Percentiles rank a stretch among this genome's conserved stretches.
Conservation (phyloP, 2,329 filamentous ascomycete genomes). For the Botrytis byssoidea region DNA sequence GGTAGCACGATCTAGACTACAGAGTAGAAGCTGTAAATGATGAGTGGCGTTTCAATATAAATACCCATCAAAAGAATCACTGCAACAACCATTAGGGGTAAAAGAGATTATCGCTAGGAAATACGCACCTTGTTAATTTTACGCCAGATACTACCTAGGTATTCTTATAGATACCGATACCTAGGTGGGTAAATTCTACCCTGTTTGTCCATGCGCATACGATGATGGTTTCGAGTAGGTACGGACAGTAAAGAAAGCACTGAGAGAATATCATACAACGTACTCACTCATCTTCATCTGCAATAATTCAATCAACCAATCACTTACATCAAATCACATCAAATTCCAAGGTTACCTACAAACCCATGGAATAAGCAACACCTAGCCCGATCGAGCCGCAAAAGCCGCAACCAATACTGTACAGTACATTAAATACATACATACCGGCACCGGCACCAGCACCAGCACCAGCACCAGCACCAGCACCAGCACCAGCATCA, state of each 20-base stretch:
- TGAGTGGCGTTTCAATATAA: constrained; percentile 6
- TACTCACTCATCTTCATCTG: neutral
- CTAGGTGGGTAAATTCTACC: neutral
- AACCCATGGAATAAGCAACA: neutral
- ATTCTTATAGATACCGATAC: neutral
- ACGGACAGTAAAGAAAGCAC: neutral
- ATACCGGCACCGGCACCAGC: neutral
- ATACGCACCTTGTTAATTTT: neutral
- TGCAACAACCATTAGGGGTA: neutral
- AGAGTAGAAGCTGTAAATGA: neutral
- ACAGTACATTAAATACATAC: neutral
- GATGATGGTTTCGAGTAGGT: neutral
- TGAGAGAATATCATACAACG: neutral
- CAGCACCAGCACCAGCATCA: neutral
- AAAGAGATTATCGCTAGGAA: neutral
- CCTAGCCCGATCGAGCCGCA: constrained; percentile 1
- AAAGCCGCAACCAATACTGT: neutral
- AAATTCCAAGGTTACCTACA: too few relatives aligned
- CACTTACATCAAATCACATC: neutral
- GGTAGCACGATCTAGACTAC: neutral
- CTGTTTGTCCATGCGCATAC: neutral
- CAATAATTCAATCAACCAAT: neutral
- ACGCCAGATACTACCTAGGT: neutral
- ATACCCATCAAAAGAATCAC: neutral
- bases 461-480: neutral